Conservation (phyloP, 305 asterid species). For the Fraxinus albicans region DNA sequence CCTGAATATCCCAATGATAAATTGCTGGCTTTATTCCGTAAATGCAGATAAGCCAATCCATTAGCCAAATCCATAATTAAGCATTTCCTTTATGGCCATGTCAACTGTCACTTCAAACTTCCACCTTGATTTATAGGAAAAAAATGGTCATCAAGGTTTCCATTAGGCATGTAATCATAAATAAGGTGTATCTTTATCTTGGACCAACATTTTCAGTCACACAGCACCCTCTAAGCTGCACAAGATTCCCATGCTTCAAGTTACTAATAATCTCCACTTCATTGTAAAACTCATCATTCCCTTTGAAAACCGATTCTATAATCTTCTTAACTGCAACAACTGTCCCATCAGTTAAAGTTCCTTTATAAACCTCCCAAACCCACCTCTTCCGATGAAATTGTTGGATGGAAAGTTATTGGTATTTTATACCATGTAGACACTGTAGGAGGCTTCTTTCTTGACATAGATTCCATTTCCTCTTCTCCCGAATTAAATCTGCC, state of each 20-base stretch:
- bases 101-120: constrained; percentile 29
- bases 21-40: constrained; percentile 85
- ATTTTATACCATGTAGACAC: constrained; percentile 69
- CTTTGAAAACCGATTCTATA: constrained; percentile 67
- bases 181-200: constrained; percentile 54
- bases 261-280: constrained; percentile 92
- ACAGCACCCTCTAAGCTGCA: constrained; percentile 82
- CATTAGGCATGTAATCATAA: constrained; percentile 83
- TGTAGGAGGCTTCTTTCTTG: constrained; percentile 63
- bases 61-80: constrained; percentile 80
- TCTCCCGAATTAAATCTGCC: constrained; percentile 27
- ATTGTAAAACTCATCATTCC: constrained; percentile 73
- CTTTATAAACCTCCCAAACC: constrained; percentile 75
- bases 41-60: constrained; percentile 65
- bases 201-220: constrained; percentile 45
- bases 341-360: constrained; percentile 62
- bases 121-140: constrained; percentile 2
- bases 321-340: constrained; percentile 70
- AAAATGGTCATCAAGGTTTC: constrained; percentile 71
- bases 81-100: constrained; percentile 79
- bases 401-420: constrained; percentile 55
- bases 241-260: constrained; percentile 81
- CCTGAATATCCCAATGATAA: constrained; percentile 79
- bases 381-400: constrained; percentile 86
- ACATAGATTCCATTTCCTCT: constrained; percentile 47